phyloP scores from a whole-genome alignment of 768 basidiomycete genomes.

The Mycena pura region DNA sequence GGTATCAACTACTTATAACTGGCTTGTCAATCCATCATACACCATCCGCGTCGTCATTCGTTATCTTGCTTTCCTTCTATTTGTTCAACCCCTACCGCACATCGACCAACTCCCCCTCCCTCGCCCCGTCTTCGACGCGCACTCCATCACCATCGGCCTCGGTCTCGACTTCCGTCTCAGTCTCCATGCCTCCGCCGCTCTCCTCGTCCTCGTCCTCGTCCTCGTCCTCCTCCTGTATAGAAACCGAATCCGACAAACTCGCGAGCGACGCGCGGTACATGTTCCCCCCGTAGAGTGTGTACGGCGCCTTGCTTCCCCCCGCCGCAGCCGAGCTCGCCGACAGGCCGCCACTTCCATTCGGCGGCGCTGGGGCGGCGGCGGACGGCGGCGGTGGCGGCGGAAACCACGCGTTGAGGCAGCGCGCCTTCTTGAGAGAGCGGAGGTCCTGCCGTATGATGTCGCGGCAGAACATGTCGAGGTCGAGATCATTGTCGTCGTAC shows the following conservation, averaged over 20 bases:
- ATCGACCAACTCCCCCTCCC: slow-evolving; percentile 21
- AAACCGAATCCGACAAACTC: slow-evolving; percentile 19
- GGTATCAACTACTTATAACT: no score
- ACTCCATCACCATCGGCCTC: background rate
- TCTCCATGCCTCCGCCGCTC: background rate
- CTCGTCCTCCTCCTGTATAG: background rate
- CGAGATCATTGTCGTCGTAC: slow-evolving; percentile 73
- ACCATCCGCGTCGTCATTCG: no score
- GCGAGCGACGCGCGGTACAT: slow-evolving; percentile 24
- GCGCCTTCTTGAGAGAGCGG: slow-evolving; percentile 54
- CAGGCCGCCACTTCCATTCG: background rate
- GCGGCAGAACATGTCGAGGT: slow-evolving; percentile 68
- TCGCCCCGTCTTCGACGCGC: background rate
- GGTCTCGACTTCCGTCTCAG: background rate
- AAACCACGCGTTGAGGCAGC: slow-evolving; percentile 53
- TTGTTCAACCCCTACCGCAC: background rate
- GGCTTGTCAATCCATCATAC: no score
- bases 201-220: background rate
- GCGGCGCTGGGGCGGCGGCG: background rate
- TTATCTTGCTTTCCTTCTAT: no score
- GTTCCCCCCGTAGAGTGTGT: slow-evolving; percentile 17
- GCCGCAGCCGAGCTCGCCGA: background rate
- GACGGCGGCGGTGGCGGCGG: background rate
- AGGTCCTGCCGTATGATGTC: slow-evolving; percentile 65
- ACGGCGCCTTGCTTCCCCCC: background rate